These are phyloP conservation scores for Hypoxylon sp. DNA, from an alignment of 2,329 filamentous ascomycete genomes.

Conservation along the genomic window DNA sequence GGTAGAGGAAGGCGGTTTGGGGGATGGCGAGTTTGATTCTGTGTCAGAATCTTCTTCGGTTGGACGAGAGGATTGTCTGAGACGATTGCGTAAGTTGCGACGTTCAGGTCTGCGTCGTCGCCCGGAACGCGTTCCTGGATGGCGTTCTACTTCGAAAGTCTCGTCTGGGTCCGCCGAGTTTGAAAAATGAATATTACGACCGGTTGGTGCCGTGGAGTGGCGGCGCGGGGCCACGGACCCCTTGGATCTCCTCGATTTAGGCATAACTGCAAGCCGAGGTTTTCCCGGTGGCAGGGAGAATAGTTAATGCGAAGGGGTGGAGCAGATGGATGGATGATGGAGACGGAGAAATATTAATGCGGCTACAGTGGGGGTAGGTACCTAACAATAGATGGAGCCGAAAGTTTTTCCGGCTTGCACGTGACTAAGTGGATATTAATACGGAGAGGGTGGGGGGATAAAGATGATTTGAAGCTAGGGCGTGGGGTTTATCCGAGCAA, in stretches of 20 bases:
- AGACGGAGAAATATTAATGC: not conserved
- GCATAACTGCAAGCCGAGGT: not conserved
- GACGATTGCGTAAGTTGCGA: not conserved
- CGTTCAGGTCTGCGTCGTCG: conserved; percentile 3
- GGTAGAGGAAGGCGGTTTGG: not conserved
- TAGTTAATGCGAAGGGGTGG: not conserved
- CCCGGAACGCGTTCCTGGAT: conserved; percentile 16
- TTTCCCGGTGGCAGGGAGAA: not conserved
- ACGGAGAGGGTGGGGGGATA: not conserved
- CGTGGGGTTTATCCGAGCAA: not conserved
- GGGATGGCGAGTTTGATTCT: not conserved
- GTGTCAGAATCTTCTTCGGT: not conserved
- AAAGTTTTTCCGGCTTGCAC: not conserved
- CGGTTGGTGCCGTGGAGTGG: conserved; percentile 1
- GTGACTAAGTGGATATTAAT: not conserved
- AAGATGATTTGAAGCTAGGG: not conserved
- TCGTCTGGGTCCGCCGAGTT: conserved; percentile 9
- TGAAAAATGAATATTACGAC: conserved; percentile 5
- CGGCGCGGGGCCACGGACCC: not conserved
- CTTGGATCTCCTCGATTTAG: not conserved
- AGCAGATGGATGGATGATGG: not conserved
- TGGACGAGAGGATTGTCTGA: not conserved
- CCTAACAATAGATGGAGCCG: not conserved
- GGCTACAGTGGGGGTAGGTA: not conserved
- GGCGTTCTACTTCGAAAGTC: not conserved